phyloP scores from a whole-genome alignment of 139 green algal species.

The Auxenochlorella protothecoides region DNA sequence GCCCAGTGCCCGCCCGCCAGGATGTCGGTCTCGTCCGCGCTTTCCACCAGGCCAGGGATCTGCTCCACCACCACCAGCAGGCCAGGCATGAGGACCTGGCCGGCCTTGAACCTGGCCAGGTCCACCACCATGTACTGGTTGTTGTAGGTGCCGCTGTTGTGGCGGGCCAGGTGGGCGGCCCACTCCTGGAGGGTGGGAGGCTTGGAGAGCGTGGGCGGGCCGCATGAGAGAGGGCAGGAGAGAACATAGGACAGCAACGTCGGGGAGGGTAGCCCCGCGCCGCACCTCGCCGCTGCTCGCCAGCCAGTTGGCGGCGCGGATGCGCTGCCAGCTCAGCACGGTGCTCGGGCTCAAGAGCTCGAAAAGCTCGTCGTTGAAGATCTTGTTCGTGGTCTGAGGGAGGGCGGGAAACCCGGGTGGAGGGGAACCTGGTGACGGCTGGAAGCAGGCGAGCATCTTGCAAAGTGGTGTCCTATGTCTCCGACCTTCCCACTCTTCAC shows the following conservation, averaged over 20 bases:
- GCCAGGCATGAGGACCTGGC: conserved; percentile 31
- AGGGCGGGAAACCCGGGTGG: background rate
- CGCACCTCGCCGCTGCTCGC: conserved; percentile 20
- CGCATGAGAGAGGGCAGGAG: too few species aligned
- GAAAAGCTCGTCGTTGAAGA: conserved; percentile 45
- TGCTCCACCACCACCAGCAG: conserved; percentile 64
- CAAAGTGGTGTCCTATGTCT: too few species aligned
- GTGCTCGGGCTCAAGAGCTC: conserved; percentile 18
- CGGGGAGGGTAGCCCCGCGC: too few species aligned
- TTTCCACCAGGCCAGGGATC: conserved; percentile 39
- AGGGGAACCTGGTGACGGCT: too few species aligned
- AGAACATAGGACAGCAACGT: too few species aligned
- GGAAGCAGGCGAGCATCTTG: too few species aligned
- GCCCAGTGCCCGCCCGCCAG: conserved; percentile 56
- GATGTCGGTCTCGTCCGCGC: conserved; percentile 24
- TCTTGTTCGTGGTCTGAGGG: conserved; percentile 42
- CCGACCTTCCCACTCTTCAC: too few species aligned
- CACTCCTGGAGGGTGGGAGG: conserved; percentile 23
- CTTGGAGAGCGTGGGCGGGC: too few species aligned
- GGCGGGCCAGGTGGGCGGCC: conserved; percentile 28
- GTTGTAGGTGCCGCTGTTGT: conserved; percentile 64
- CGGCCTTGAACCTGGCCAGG: conserved; percentile 51
- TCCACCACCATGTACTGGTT: conserved; percentile 75
- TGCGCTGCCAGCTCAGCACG: conserved; percentile 55
- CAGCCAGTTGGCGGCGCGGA: conserved; percentile 51